These are phyloP conservation scores for Trametes maxima DNA, from an alignment of 768 basidiomycete species.

Conservation along the genomic window DNA sequence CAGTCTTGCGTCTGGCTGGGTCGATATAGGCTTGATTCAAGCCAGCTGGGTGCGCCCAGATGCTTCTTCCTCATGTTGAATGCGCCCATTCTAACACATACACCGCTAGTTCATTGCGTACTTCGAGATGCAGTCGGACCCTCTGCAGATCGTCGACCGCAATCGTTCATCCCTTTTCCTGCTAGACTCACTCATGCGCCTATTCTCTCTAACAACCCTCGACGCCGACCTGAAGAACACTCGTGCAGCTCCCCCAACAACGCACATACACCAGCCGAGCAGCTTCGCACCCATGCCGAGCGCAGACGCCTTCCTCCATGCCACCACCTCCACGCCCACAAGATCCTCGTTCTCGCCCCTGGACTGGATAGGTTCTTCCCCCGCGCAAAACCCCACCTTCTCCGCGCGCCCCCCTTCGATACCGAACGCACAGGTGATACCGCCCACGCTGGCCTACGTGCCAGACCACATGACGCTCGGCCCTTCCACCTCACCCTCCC, in stretches of 20 bases:
- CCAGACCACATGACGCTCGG: constrained; percentile 2
- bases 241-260: constrained; percentile 40
- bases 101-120: constrained; percentile 59
- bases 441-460: background rate
- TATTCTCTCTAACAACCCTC: constrained; percentile 57
- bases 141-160: constrained; percentile 53
- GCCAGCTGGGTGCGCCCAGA: constrained; percentile 52
- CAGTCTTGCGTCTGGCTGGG: constrained; percentile 69
- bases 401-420: background rate
- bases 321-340: no score
- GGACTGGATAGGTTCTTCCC: background rate
- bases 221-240: constrained; percentile 57
- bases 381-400: background rate
- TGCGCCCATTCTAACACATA: background rate
- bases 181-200: constrained; percentile 68
- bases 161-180: constrained; percentile 56
- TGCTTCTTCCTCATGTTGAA: background rate
- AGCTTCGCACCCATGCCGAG: constrained; percentile 25
- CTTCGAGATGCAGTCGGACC: constrained; percentile 74
- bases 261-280: background rate
- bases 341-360: no score
- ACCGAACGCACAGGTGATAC: background rate
- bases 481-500: background rate
- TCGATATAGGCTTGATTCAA: constrained; percentile 73
- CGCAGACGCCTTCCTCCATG: no score